Evolutionary conservation across 1,139 yeast genomes (phyloP).

Genomic region (Saccharomyces hybrid): DNA sequence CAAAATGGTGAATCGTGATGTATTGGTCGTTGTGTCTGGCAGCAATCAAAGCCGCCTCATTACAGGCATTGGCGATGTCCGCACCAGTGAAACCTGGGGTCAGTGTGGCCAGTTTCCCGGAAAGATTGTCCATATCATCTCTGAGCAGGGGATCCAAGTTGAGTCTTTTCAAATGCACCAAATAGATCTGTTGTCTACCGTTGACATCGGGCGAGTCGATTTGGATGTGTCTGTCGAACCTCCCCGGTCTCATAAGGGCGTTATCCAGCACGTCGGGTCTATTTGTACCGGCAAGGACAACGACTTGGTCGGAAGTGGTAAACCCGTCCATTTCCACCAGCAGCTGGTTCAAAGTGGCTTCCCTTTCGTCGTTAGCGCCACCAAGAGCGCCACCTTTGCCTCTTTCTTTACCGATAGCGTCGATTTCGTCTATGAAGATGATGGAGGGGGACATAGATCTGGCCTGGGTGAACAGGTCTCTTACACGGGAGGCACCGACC

Average conservation of each 20-base stretch:
- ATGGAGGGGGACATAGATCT: constrained; percentile 90
- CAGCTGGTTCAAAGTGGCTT: constrained; percentile 88
- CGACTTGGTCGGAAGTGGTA: constrained; percentile 81
- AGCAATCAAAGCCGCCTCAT: constrained; percentile 94
- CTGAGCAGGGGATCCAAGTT: constrained; percentile 35
- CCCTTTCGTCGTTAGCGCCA: constrained; percentile 93
- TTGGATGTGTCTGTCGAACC: constrained; percentile 89
- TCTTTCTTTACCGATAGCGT: constrained; percentile 94
- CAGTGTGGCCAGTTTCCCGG: constrained; percentile 86
- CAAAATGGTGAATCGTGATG: constrained; percentile 75
- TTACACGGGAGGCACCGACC: constrained; percentile 96
- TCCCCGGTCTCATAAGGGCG: constrained; percentile 92
- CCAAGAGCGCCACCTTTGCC: constrained; percentile 70
- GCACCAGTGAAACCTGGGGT: constrained; percentile 99
- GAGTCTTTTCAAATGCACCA: constrained; percentile 70
- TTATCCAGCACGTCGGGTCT: constrained; percentile 88
- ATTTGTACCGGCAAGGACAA: constrained; percentile 94
- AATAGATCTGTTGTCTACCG: constrained; percentile 87
- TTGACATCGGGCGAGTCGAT: constrained; percentile 89
- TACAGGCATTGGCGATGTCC: constrained; percentile 93
- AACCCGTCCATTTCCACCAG: constrained; percentile 98
- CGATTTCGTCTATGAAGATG: constrained; percentile 93
- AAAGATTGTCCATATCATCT: constrained; percentile 44
- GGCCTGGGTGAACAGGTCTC: constrained; percentile 88
- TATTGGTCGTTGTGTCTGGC: constrained; percentile 71